These are phyloP conservation scores for Beta lomatogona DNA, from an alignment of 179 eudicot species.

Conservation along the genomic window DNA sequence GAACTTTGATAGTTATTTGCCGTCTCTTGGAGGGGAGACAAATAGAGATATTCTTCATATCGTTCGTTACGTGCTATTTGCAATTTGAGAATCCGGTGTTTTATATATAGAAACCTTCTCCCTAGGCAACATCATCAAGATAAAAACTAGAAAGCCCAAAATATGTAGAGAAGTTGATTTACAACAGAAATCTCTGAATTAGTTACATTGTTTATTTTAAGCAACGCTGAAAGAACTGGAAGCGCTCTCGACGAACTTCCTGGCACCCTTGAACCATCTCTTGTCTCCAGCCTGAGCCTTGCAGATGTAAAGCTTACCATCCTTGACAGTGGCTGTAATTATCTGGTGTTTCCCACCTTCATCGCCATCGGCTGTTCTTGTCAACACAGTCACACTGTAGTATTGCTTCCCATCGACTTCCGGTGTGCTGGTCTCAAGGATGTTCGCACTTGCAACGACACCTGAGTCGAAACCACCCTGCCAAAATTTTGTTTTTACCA, in stretches of 20 bases:
- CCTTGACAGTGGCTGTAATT: constrained; percentile 78
- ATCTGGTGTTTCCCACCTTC: constrained; percentile 97
- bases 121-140: constrained; percentile 30
- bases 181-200: constrained; percentile 27
- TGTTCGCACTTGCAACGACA: constrained; percentile 82
- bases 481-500: background rate
- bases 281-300: constrained; percentile 99
- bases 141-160: constrained; percentile 24
- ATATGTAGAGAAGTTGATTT: constrained; percentile 34
- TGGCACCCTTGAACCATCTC: constrained; percentile 99
- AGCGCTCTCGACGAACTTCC: constrained; percentile 79
- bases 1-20: too few relatives aligned
- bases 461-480: constrained; percentile 91
- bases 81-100: constrained; percentile 19
- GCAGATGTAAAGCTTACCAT: constrained; percentile 93
- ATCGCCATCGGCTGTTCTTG: constrained; percentile 97
- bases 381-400: constrained; percentile 72
- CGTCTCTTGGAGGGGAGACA: too few relatives aligned
- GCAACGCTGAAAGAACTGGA: constrained; percentile 85
- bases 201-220: constrained; percentile 31
- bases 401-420: constrained; percentile 62
- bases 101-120: constrained; percentile 20
- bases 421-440: constrained; percentile 64
- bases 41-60: too few relatives aligned
- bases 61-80: background rate